Evolutionary conservation across 164 flowering plant species (phyloP).

Genomic region (Amborella trichopoda): DNA sequence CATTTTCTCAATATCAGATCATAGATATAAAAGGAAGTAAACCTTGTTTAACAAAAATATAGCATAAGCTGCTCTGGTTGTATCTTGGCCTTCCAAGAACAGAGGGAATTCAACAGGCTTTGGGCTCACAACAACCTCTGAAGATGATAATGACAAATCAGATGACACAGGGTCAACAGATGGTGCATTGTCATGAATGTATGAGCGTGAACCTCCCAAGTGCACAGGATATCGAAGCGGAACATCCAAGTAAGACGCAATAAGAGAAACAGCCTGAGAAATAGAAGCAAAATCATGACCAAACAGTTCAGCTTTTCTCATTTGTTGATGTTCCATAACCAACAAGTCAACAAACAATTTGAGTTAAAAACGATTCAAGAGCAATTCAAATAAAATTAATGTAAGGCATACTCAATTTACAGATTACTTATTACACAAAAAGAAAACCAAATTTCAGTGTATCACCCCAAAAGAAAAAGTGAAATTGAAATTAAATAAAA

Average conservation of each 20-base stretch:
- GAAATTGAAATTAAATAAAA: no score
- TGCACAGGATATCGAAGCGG: slow-evolving; percentile 85
- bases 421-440: no score
- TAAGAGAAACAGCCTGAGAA: slow-evolving; percentile 68
- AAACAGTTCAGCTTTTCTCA: no score
- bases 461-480: no score
- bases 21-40: not conserved
- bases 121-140: slow-evolving; percentile 16
- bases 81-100: slow-evolving; percentile 92
- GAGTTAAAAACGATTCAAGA: no score
- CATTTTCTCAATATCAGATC: no score
- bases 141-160: slow-evolving; percentile 24
- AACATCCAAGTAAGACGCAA: slow-evolving; percentile 75
- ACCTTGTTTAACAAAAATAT: slow-evolving; percentile 97
- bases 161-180: slow-evolving; percentile 47
- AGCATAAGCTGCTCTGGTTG: slow-evolving; percentile 94
- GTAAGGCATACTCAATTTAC: no score
- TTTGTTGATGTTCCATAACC: no score
- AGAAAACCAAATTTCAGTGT: no score
- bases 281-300: no score
- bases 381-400: no score
- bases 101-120: slow-evolving; percentile 81
- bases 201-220: slow-evolving; percentile 82
- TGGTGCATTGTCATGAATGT: slow-evolving; percentile 60
- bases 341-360: no score